Evolutionary conservation across 2,329 filamentous ascomycete genomes (phyloP).

Genomic region (Celoporthe dispersa): DNA sequence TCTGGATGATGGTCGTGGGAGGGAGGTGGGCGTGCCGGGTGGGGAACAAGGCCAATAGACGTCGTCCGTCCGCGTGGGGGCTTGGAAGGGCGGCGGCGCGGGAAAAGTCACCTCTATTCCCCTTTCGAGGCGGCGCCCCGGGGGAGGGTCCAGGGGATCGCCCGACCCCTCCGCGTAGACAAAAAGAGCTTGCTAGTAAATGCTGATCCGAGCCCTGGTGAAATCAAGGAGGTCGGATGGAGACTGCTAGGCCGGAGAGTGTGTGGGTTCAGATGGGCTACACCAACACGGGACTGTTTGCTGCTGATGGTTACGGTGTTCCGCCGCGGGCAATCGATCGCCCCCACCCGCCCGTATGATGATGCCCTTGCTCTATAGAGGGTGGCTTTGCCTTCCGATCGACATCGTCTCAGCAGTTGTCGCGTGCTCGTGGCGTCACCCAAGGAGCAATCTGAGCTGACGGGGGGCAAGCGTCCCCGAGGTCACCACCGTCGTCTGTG

Average conservation of each 20-base stretch:
- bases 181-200: background rate
- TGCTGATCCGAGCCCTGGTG: background rate
- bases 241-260: background rate
- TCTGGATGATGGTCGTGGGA: background rate
- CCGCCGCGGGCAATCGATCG: background rate
- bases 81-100: background rate
- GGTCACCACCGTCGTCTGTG: background rate
- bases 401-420: background rate
- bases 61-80: constrained; percentile 7
- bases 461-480: background rate
- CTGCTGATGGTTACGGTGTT: background rate
- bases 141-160: background rate
- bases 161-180: background rate
- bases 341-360: background rate
- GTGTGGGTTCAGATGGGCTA: background rate
- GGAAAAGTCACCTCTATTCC: background rate
- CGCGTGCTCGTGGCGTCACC: constrained; percentile 5
- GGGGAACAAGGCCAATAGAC: constrained; percentile 9
- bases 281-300: background rate
- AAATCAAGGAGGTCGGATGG: constrained; percentile 1
- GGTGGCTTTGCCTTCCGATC: background rate
- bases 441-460: background rate
- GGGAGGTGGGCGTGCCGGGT: background rate
- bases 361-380: background rate
- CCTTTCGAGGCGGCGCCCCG: background rate